Base-by-base conservation (phyloP, 1,284 basidiomycete genomes). In the Fereydounia khargensis region DNA sequence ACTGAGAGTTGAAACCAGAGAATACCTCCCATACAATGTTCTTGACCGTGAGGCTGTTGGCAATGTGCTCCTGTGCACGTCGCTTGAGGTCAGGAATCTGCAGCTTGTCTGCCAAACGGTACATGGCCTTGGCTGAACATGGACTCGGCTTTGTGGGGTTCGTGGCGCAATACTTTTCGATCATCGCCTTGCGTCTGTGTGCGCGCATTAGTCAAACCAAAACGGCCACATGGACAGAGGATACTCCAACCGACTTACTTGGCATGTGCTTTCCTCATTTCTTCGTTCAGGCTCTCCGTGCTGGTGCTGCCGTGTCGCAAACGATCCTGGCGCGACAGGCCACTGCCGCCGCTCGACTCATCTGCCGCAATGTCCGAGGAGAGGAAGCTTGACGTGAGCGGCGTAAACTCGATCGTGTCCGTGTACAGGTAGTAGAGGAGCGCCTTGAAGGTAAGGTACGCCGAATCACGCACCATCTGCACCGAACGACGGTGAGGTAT, bases 11-110 rank as follows among this genome's bases (percentile, higher is more conserved):
- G 78, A 91, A 91, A 0, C 85, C 83, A 5, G 86, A 88, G 68
- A 92, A 92, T 31, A 87, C 84, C 73, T 92, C 89, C 63, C 86
- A 86, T 1, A 87, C 86, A 35, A 91, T 86, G 73, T 90, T 91
- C 22, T 85, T 82, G 4, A 86, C 82, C 0, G 84, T 85, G 33
- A 91, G 79, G 2, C 84, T 85, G 49, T 83, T 84, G 52, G 84
- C 79, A 34, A 92, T 89, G 74, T 91, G 86, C 82, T 84, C 81
- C 47, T 84, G 84, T 17, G 87, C 86, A 38, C 84, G 81, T 17
- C 82, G 80, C 70, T 85, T 86, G 42, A 89, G 76, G 28, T 87
- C 86, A 22, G 77, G 68, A 25, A 89, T 78, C 55, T 84, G 84
- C 25, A 89, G 79, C 77, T 70, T 70, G 52, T 86, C 86, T 84